These are phyloP conservation scores for Penicillium atrosanguineum DNA, from an alignment of 495 filamentous ascomycete genomes.

Conservation along the genomic window DNA sequence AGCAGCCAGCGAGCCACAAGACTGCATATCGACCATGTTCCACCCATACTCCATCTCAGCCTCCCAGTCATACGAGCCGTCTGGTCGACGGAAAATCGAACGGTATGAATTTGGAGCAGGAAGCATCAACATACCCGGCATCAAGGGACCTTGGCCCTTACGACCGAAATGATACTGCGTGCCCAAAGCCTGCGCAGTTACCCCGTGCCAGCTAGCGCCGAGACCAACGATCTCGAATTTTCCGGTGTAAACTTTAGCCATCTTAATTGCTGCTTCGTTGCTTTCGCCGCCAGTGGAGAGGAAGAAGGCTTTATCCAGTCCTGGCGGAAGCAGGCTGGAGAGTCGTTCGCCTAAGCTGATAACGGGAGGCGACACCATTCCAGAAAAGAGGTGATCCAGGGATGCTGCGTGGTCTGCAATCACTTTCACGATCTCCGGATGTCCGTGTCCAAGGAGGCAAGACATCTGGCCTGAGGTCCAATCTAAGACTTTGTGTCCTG, in stretches of 20 bases:
- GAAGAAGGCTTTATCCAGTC: slow-evolving; percentile 53
- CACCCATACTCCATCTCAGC: slow-evolving; percentile 54
- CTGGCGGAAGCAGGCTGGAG: slow-evolving; percentile 38
- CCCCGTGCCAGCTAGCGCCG: slow-evolving; percentile 52
- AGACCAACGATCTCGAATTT: slow-evolving; percentile 57
- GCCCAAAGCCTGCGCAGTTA: slow-evolving; percentile 41
- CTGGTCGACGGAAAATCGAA: slow-evolving; percentile 45
- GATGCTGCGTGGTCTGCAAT: slow-evolving; percentile 39
- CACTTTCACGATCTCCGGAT: slow-evolving; percentile 53
- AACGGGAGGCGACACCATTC: slow-evolving; percentile 54
- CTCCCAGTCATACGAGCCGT: slow-evolving; percentile 57
- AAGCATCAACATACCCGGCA: slow-evolving; percentile 43
- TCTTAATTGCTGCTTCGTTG: slow-evolving; percentile 53
- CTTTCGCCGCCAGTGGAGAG: slow-evolving; percentile 54
- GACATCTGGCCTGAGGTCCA: slow-evolving; percentile 58
- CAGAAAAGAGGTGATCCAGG: slow-evolving; percentile 55
- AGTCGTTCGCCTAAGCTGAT: slow-evolving; percentile 45
- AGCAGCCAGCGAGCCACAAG: slow-evolving; percentile 53
- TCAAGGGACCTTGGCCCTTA: slow-evolving; percentile 34
- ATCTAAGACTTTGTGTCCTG: slow-evolving; percentile 42
- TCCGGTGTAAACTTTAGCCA: slow-evolving; percentile 56
- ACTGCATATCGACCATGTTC: slow-evolving; percentile 49
- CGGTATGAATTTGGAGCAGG: slow-evolving; percentile 55
- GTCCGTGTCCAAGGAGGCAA: slow-evolving; percentile 54
- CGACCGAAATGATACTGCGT: slow-evolving; percentile 49